phyloP scores from a whole-genome alignment of 352 stramenopile genomes.

The Phytophthora kernoviae region DNA sequence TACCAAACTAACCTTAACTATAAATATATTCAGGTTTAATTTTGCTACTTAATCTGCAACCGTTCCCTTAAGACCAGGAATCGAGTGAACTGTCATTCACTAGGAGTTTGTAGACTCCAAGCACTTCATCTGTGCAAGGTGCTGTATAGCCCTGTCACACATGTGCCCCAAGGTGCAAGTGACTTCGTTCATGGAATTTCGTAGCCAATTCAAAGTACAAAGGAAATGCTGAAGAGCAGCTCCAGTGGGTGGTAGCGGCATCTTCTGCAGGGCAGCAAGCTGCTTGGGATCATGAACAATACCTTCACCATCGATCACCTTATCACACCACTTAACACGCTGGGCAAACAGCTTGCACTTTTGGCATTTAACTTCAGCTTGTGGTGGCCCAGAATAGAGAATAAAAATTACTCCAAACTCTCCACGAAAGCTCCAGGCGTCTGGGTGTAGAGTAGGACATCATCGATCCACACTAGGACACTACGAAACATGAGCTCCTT shows the following conservation, averaged over 20 bases:
- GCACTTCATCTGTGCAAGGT: no score
- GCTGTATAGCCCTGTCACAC: no score
- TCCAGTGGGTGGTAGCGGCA: conserved; percentile 12
- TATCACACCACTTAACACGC: conserved; percentile 19
- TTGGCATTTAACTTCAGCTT: conserved; percentile 16
- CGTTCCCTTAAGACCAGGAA: no score
- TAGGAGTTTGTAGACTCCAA: no score
- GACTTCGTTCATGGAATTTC: conserved; percentile 14
- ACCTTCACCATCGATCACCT: conserved; percentile 15
- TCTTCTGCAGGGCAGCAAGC: not conserved
- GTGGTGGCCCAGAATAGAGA: conserved; percentile 1
- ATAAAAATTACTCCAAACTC: conserved; percentile 1
- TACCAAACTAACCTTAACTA: no score
- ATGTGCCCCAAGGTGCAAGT: no score
- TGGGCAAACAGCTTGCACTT: conserved; percentile 19
- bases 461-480: conserved; percentile 9
- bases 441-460: conserved; percentile 1
- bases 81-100: no score
- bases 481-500: conserved; percentile 9
- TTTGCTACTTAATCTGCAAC: no score
- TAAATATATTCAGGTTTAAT: no score
- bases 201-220: conserved; percentile 17
- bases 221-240: conserved; percentile 17
- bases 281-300: conserved; percentile 3
- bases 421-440: not conserved